Percentiles rank a stretch among this genome's conserved stretches.
Evolutionary conservation across 257 asterid genomes (phyloP).

Genomic region (Solanum chiquidenum): DNA sequence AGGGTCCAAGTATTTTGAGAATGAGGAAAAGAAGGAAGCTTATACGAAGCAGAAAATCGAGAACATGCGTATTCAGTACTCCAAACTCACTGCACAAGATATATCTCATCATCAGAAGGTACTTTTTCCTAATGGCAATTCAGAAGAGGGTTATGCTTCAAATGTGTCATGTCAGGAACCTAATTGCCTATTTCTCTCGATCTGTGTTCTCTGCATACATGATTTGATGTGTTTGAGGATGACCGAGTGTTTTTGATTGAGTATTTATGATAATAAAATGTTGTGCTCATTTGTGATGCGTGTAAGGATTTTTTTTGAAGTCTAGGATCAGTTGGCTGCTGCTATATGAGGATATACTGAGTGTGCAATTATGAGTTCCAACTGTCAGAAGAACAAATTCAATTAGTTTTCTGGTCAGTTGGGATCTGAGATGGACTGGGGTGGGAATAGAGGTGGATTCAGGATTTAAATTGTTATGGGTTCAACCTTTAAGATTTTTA

Average conservation of each 20-base stretch:
- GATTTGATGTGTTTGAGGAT: neutral
- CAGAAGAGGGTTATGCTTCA: neutral
- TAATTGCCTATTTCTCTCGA: neutral
- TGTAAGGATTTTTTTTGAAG: neutral
- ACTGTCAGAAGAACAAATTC: neutral
- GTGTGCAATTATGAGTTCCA: neutral
- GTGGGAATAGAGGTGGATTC: neutral
- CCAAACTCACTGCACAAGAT: conserved; percentile 48
- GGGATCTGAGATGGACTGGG: neutral
- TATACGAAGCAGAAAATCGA: conserved; percentile 68
- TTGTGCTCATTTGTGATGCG: neutral
- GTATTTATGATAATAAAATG: neutral
- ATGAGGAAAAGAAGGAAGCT: conserved; percentile 82
- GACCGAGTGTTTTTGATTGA: neutral
- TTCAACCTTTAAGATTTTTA: neutral
- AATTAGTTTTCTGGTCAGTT: neutral
- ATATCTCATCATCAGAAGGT: conserved; percentile 61
- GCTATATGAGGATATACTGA: neutral
- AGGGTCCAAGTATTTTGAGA: conserved; percentile 88
- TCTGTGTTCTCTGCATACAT: neutral
- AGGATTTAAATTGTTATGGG: neutral
- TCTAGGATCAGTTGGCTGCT: neutral
- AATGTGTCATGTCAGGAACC: neutral
- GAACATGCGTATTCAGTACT: conserved; percentile 49
- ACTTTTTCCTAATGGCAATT: neutral